A percentile compares a stretch with the other conserved stretches of the same genome.
Evolutionary conservation across 2,329 filamentous ascomycete genomes (phyloP).

Genomic region (Fusarium sp.): DNA sequence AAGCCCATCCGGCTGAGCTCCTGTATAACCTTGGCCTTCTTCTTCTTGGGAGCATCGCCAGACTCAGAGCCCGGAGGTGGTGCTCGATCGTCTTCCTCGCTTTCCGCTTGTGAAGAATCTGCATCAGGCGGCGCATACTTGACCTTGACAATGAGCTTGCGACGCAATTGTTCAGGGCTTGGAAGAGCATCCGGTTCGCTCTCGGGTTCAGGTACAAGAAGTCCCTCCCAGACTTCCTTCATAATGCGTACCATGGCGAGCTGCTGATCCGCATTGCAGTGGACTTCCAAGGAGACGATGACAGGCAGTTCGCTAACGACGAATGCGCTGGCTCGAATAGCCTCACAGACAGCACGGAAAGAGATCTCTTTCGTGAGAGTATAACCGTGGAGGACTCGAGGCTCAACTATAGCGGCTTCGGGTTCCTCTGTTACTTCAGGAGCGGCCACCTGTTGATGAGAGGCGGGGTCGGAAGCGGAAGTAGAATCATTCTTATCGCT

Average conservation of each 20-base stretch:
- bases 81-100: slow-evolving; percentile 52
- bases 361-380: slow-evolving; percentile 89
- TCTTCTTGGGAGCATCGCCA: slow-evolving; percentile 63
- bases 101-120: slow-evolving; percentile 49
- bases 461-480: neutral
- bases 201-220: slow-evolving; percentile 70
- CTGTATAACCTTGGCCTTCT: slow-evolving; percentile 72
- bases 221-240: slow-evolving; percentile 80
- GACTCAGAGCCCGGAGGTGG: slow-evolving; percentile 48
- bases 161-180: slow-evolving; percentile 74
- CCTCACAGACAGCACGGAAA: slow-evolving; percentile 85
- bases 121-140: slow-evolving; percentile 68
- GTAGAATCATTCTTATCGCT: slow-evolving; percentile 49
- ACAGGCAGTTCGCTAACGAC: slow-evolving; percentile 79
- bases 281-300: slow-evolving; percentile 95
- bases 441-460: slow-evolving; percentile 15
- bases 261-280: slow-evolving; percentile 84
- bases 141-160: slow-evolving; percentile 87
- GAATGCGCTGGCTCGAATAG: slow-evolving; percentile 85
- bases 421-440: slow-evolving; percentile 31
- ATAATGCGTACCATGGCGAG: slow-evolving; percentile 93
- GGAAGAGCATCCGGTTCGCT: slow-evolving; percentile 66
- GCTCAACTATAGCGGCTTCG: slow-evolving; percentile 65
- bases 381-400: slow-evolving; percentile 85
- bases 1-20: slow-evolving; percentile 80